phyloP scores from a whole-genome alignment of 768 basidiomycete species.

The Pilatotrama ljubarskyi region DNA sequence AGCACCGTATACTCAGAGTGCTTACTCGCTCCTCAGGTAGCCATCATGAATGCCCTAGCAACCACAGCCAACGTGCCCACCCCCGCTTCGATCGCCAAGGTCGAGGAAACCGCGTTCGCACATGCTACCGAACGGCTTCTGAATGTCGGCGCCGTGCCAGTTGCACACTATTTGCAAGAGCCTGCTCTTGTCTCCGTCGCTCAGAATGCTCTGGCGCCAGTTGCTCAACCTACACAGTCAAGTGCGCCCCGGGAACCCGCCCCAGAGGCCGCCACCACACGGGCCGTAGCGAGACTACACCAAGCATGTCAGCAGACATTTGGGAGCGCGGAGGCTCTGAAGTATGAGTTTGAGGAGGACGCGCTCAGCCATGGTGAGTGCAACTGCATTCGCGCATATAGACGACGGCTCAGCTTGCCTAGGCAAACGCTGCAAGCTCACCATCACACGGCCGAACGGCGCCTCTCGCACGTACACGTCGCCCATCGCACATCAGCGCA shows the following conservation, averaged over 20 bases:
- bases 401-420: not conserved
- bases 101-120: not conserved
- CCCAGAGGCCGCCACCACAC: not conserved
- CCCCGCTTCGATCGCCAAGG: not conserved
- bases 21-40: no score
- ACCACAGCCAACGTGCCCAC: no score
- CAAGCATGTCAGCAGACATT: constrained; percentile 29
- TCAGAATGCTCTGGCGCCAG: not conserved
- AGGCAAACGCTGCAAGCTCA: constrained; percentile 64
- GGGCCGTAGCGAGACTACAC: constrained; percentile 20
- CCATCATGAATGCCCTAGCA: no score
- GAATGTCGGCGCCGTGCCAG: constrained; percentile 12
- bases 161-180: constrained; percentile 4
- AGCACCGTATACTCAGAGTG: no score
- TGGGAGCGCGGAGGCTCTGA: constrained; percentile 24
- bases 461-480: constrained; percentile 54
- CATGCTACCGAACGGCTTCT: constrained; percentile 5
- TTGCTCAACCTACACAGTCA: not conserved
- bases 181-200: not conserved
- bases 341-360: constrained; percentile 26
- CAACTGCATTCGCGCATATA: not conserved
- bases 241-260: not conserved
- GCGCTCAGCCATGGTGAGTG: constrained; percentile 15
- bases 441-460: constrained; percentile 58
- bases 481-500: constrained; percentile 42